Conservation (phyloP, 2,329 filamentous ascomycete species). For the Talaromyces sp. region DNA sequence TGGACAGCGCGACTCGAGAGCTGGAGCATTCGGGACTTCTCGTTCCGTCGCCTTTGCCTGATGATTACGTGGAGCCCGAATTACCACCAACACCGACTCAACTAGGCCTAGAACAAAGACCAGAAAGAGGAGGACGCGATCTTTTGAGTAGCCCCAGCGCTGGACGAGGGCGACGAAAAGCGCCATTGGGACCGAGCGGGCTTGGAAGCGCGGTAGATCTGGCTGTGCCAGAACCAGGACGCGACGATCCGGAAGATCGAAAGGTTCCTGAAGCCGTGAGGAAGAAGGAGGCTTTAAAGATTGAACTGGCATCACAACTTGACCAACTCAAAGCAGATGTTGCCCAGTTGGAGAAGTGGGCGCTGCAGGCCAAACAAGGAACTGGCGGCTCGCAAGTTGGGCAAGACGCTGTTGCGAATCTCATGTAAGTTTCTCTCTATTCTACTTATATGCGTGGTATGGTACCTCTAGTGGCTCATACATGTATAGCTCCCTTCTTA, state of each 20-base stretch:
- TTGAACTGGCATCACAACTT: conserved; percentile 52
- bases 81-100: conserved; percentile 49
- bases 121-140: conserved; percentile 22
- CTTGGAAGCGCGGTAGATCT: conserved; percentile 18
- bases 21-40: conserved; percentile 14
- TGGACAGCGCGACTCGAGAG: conserved; percentile 25
- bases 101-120: conserved; percentile 30
- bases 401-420: conserved; percentile 26
- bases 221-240: neutral
- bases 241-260: conserved; percentile 9
- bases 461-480: no score
- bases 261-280: conserved; percentile 13
- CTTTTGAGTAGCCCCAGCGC: conserved; percentile 32
- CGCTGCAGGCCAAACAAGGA: conserved; percentile 47
- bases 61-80: conserved; percentile 53
- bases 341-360: conserved; percentile 52
- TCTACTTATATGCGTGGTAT: no score
- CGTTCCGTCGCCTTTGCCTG: conserved; percentile 15
- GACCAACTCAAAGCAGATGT: conserved; percentile 54
- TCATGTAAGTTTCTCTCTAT: conserved; percentile 25
- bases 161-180: conserved; percentile 10
- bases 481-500: conserved; percentile 25
- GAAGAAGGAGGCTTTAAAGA: conserved; percentile 48
- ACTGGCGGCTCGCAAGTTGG: conserved; percentile 24
- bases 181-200: conserved; percentile 20